These are phyloP conservation scores for Thielaviopsis musarum DNA, from an alignment of 2,329 filamentous ascomycete species.

Conservation along the genomic window DNA sequence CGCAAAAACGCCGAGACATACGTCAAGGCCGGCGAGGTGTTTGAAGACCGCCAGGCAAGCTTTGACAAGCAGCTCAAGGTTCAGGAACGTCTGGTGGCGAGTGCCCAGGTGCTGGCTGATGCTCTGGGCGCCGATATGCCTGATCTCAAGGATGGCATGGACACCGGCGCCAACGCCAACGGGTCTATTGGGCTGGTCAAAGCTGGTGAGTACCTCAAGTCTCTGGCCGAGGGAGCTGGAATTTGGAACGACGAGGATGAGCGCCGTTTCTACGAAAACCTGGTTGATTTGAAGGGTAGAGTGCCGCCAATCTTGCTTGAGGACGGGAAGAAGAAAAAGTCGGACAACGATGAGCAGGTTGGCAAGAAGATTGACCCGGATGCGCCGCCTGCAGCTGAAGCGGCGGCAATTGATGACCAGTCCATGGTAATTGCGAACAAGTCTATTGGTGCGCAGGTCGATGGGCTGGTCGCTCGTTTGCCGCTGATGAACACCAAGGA, in stretches of 20 bases:
- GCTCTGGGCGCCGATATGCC: constrained; percentile 85
- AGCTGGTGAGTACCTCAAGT: constrained; percentile 79
- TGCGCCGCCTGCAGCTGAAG: constrained; percentile 24
- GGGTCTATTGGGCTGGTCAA: constrained; percentile 86
- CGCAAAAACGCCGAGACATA: constrained; percentile 95
- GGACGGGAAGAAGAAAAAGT: constrained; percentile 86
- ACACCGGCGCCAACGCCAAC: constrained; percentile 45
- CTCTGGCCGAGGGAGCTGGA: constrained; percentile 75
- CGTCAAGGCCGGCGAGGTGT: constrained; percentile 94
- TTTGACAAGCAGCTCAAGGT: constrained; percentile 88
- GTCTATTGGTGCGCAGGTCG: constrained; percentile 91
- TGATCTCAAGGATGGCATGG: constrained; percentile 70
- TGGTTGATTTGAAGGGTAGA: constrained; percentile 88
- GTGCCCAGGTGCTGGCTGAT: constrained; percentile 83
- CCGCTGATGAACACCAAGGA: constrained; percentile 88
- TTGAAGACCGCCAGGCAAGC: constrained; percentile 89
- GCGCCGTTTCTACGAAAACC: constrained; percentile 91
- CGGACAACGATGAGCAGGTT: constrained; percentile 62
- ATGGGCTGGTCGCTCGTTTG: constrained; percentile 72
- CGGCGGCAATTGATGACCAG: constrained; percentile 51
- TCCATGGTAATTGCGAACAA: constrained; percentile 95
- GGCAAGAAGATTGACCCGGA: constrained; percentile 56
- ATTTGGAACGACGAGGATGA: constrained; percentile 99
- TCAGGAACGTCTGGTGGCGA: constrained; percentile 77
- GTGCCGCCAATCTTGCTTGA: constrained; percentile 88